Conservation (phyloP, 257 asterid genomes). For the Solanum chilense region DNA sequence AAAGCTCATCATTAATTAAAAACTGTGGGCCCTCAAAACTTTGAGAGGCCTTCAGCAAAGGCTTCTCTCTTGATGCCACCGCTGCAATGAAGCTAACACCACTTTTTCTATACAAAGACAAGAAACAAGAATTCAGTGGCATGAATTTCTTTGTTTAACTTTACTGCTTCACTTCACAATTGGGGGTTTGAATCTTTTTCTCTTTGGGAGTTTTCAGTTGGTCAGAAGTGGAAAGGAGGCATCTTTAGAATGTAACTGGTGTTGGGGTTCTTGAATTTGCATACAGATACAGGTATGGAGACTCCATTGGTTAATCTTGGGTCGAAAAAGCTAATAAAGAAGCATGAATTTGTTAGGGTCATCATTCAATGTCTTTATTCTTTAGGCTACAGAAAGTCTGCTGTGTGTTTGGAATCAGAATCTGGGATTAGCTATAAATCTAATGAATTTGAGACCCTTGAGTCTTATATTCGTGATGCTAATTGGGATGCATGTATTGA, state of each 20-base stretch:
- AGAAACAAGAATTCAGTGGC: neutral
- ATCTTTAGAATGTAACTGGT: neutral
- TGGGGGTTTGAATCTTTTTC: neutral
- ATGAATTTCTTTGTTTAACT: neutral
- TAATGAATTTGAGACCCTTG: conserved; percentile 34
- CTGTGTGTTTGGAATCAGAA: conserved; percentile 67
- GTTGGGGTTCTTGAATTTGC: neutral
- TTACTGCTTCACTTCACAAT: neutral
- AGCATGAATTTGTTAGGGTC: conserved; percentile 59
- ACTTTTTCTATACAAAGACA: neutral
- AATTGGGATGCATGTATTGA: conserved; percentile 62
- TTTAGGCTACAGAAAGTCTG: conserved; percentile 66
- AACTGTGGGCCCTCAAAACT: neutral
- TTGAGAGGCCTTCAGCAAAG: neutral
- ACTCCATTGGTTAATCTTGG: conserved; percentile 26
- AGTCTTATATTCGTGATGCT: conserved; percentile 35
- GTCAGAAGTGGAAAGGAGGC: neutral
- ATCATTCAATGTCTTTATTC: conserved; percentile 58
- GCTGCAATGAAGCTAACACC: neutral
- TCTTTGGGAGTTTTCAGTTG: neutral
- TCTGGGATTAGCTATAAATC: conserved; percentile 56
- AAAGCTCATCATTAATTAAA: neutral
- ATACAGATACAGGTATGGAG: conserved; percentile 10
- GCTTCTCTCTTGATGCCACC: neutral
- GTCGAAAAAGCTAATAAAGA: conserved; percentile 46